Evolutionary conservation across 176 grass and related monocot species (phyloP).

Genomic region (Avena eriantha): DNA sequence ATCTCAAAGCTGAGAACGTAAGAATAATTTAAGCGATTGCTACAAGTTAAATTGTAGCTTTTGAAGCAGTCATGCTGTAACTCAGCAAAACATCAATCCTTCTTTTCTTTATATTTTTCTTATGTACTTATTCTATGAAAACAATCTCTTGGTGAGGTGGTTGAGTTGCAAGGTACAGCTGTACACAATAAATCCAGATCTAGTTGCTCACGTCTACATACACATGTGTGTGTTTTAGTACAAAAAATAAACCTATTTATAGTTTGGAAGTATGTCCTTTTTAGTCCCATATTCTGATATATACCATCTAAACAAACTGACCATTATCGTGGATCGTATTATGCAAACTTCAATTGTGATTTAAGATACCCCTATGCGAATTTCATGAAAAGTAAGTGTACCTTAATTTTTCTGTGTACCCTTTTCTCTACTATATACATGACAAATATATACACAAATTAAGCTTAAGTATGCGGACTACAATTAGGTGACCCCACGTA

Average conservation of each 20-base stretch:
- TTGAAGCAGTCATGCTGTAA: background rate
- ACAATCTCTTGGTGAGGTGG: background rate
- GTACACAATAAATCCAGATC: background rate
- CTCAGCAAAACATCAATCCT: background rate
- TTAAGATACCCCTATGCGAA: background rate
- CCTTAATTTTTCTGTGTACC: background rate
- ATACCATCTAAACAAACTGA: background rate
- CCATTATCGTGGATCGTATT: background rate
- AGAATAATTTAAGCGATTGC: background rate
- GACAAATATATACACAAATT: background rate
- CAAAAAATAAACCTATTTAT: background rate
- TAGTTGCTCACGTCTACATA: background rate
- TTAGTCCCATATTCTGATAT: background rate
- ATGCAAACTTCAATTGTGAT: background rate
- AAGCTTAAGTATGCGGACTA: background rate
- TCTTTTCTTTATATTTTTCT: background rate
- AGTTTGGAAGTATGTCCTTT: background rate
- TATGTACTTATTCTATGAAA: background rate
- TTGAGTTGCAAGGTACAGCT: background rate
- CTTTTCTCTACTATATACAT: background rate
- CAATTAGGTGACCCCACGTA: background rate
- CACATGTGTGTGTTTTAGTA: background rate
- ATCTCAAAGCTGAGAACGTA: background rate
- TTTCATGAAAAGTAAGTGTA: background rate
- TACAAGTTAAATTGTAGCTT: background rate